Percentiles rank a stretch among this genome's conserved stretches.
Conservation (phyloP, 2,329 filamentous ascomycete species). For the Alternaria solani region DNA sequence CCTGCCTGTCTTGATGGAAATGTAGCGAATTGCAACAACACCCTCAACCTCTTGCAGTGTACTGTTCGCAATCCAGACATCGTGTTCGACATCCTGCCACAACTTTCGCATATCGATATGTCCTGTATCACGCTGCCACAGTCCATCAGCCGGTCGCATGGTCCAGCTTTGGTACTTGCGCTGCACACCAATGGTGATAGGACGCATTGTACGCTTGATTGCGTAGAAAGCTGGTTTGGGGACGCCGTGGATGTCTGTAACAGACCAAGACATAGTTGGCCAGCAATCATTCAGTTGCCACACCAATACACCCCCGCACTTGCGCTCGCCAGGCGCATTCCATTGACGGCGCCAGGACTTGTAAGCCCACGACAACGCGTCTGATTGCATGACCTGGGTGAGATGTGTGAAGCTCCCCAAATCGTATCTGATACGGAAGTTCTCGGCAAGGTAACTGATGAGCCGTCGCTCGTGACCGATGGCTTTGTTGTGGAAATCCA, state of each 20-base stretch:
- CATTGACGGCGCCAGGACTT: slow-evolving; percentile 76
- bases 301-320: slow-evolving; percentile 77
- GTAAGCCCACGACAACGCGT: slow-evolving; percentile 67
- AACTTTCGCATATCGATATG: slow-evolving; percentile 35
- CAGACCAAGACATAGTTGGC: slow-evolving; percentile 81
- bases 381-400: slow-evolving; percentile 68
- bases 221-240: slow-evolving; percentile 82
- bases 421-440: slow-evolving; percentile 69
- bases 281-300: slow-evolving; percentile 91
- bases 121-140: slow-evolving; percentile 41
- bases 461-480: slow-evolving; percentile 86
- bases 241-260: slow-evolving; percentile 78
- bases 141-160: slow-evolving; percentile 51
- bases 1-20: slow-evolving; percentile 62
- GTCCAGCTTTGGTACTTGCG: slow-evolving; percentile 61
- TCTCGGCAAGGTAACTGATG: slow-evolving; percentile 88
- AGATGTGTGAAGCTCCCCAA: slow-evolving; percentile 62
- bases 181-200: slow-evolving; percentile 64
- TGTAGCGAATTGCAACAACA: slow-evolving; percentile 60
- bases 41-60: slow-evolving; percentile 53
- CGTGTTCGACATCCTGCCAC: slow-evolving; percentile 52
- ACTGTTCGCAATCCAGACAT: slow-evolving; percentile 65
- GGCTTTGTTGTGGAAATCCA: slow-evolving; percentile 97
- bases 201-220: slow-evolving; percentile 63
- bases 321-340: slow-evolving; percentile 67